Evolutionary conservation across 2,329 filamentous ascomycete species (phyloP).

Genomic region (Aspergillus intermedius): DNA sequence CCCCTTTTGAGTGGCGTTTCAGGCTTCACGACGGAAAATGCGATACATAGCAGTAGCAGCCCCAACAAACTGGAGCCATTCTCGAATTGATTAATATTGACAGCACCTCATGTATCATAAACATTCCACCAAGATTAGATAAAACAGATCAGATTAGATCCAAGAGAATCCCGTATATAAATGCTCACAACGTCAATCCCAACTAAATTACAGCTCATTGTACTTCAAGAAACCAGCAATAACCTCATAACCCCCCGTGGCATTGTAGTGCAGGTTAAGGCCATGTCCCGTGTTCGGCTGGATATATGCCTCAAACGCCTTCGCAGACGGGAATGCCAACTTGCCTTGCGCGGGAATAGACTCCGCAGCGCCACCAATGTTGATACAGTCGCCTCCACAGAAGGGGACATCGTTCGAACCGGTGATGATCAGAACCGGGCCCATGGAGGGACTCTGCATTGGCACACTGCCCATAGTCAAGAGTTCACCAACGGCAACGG

Average conservation of each 20-base stretch:
- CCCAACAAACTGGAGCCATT: no score
- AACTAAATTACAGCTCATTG: not conserved
- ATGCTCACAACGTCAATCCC: not conserved
- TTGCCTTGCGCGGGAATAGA: constrained; percentile 11
- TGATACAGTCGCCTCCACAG: constrained; percentile 21
- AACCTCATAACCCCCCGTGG: constrained; percentile 17
- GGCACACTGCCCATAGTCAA: constrained; percentile 12
- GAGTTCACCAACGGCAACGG: constrained; percentile 21
- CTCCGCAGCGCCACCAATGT: constrained; percentile 10
- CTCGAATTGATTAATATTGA: no score
- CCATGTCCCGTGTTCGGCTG: constrained; percentile 22
- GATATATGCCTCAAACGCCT: constrained; percentile 17
- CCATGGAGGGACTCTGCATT: constrained; percentile 10
- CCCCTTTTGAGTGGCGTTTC: no score
- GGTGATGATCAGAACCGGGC: constrained; percentile 20
- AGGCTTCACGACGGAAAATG: no score
- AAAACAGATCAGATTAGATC: no score
- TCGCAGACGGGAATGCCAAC: constrained; percentile 7
- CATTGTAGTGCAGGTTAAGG: constrained; percentile 24
- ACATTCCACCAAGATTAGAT: no score
- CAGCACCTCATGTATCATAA: no score
- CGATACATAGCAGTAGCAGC: no score
- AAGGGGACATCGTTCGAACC: constrained; percentile 16
- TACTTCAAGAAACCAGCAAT: not conserved
- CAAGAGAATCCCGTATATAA: not conserved